Base-by-base conservation (phyloP, 148 eudicot genomes). In the Silene uniflora region DNA sequence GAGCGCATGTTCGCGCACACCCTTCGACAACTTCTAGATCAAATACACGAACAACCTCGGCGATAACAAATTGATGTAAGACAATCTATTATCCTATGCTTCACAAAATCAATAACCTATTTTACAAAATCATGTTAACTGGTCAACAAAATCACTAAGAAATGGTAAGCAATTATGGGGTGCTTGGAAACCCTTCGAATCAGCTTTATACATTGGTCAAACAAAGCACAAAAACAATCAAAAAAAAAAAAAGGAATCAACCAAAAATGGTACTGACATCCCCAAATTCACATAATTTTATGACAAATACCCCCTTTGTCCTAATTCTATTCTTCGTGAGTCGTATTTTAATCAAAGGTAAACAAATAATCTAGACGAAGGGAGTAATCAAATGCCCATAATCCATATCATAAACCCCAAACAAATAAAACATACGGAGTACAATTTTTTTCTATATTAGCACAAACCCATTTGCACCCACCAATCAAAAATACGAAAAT, bases 201-300 rank as follows among this genome's bases (percentile, higher is more conserved):
- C 44, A 39, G 7, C 10, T 39, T 39, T 39, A 39, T 39, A 39
- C 44, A 6, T 39, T 39, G 44, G 44, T 39, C 44, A 39, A 39
- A 39, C 44, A 39, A 39, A 39, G 44, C 10, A 7, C 44, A 39
- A 39, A n/a, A 39, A 7, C 44, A 39, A 39, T 39, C 49, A 4
- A 62, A 12, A n/a, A n/a, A n/a, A n/a, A n/a, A n/a, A n/a, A 56
- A 56, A 8, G 61, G 21, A 19, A 80, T 75, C 79, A 70, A 64
- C 73, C 58, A 75, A 70, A 75, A 16, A 64, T n/a, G n/a, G n/a
- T n/a, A n/a, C n/a, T 54, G 73, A 72, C 12, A 19, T 46, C 47
- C 56, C 72, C 25, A 32, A n/a, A 61, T 71, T 32, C 62, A 47
- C n/a, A 35, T 9, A 14, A 62, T 21, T 14, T 47, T 29, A 63